phyloP scores from a whole-genome alignment of 2,329 filamentous ascomycete species.

The Calonectria pteridis region DNA sequence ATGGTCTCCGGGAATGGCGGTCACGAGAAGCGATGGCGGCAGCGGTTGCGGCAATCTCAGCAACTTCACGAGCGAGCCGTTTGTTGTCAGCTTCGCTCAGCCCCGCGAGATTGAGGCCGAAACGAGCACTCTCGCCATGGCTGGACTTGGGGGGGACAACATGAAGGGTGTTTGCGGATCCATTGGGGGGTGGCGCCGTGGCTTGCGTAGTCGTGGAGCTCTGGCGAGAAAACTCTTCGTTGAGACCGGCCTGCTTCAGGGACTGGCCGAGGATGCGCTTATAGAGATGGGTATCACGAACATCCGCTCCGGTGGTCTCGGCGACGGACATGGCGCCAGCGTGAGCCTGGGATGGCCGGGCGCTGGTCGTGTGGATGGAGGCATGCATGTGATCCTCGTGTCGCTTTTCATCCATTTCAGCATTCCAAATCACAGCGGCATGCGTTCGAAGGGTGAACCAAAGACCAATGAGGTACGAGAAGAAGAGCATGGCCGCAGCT shows the following conservation, averaged over 20 bases:
- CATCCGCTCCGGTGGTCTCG: slow-evolving; percentile 71
- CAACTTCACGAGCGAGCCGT: slow-evolving; percentile 84
- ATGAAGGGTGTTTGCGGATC: slow-evolving; percentile 69
- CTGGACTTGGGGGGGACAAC: slow-evolving; percentile 80
- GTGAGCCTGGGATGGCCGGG: slow-evolving; percentile 51
- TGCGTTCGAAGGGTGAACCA: slow-evolving; percentile 97
- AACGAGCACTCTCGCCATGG: slow-evolving; percentile 53
- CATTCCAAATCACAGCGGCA: slow-evolving; percentile 96
- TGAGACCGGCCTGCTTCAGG: slow-evolving; percentile 83
- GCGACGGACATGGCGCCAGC: slow-evolving; percentile 47
- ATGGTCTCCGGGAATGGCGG: slow-evolving; percentile 56
- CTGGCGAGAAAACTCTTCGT: slow-evolving; percentile 59
- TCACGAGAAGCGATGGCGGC: slow-evolving; percentile 89
- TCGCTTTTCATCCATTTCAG: slow-evolving; percentile 83
- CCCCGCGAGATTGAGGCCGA: slow-evolving; percentile 71
- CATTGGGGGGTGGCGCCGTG: slow-evolving; percentile 53
- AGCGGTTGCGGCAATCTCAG: slow-evolving; percentile 93
- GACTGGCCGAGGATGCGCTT: slow-evolving; percentile 94
- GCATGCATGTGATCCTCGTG: slow-evolving; percentile 63
- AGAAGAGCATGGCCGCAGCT: slow-evolving; percentile 85
- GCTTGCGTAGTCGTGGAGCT: slow-evolving; percentile 51
- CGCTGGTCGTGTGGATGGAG: slow-evolving; percentile 48
- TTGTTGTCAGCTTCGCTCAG: slow-evolving; percentile 87
- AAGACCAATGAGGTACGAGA: slow-evolving; percentile 93
- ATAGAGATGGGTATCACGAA: slow-evolving; percentile 90